Base-by-base conservation (phyloP, 2,329 filamentous ascomycete genomes). In the Apiospora kogelbergensis region DNA sequence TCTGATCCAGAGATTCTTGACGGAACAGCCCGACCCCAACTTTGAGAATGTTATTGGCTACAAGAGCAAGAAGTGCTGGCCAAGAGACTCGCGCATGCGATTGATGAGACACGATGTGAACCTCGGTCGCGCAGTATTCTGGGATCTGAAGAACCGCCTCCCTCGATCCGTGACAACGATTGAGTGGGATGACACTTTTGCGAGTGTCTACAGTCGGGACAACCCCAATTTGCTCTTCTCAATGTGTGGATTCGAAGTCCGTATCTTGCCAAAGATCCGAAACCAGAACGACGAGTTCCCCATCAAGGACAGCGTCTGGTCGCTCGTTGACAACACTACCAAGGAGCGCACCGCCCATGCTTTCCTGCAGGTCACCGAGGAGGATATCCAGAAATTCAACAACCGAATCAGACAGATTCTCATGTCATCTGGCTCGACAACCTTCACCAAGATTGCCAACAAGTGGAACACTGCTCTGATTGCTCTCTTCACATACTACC, bases 61-160 rank as follows among this genome's bases (percentile, higher is more conserved):
- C 81, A 95, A 93, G 84, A 99, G 97, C 82, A 99, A 99, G 86
- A 99, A 98, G 80, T 99, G 97, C 82, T 99, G 96, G 96, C 97
- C 96, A 53, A 90, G 96, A 75, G 96, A 99, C 79, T 98, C 95
- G 30, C 90, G 96, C 66, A 99, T 99, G 97, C 91, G 97, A 63
- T 83, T 99, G 75, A 99, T 99, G 96, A 91, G 96, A 72, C 96
- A 99, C 80, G 96, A 99, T 81, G 97, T 99, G 73, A 98, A 99
- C 75, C 90, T 99, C 53, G 96, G 97, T 53, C 91, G 97, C 70
- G 97, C 97, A 70, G 96, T 98, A 1, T 99, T 99, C 84, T 99
- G 96, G 96, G 95, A 99, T 78, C 82, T 99, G 79, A 98, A 99
- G 87, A 99, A 99, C 80, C 91, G 96, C 48, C 85, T 99, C 68